Evolutionary conservation across 345 rosid genomes (phyloP).

Genomic region (Luvunga scandens): DNA sequence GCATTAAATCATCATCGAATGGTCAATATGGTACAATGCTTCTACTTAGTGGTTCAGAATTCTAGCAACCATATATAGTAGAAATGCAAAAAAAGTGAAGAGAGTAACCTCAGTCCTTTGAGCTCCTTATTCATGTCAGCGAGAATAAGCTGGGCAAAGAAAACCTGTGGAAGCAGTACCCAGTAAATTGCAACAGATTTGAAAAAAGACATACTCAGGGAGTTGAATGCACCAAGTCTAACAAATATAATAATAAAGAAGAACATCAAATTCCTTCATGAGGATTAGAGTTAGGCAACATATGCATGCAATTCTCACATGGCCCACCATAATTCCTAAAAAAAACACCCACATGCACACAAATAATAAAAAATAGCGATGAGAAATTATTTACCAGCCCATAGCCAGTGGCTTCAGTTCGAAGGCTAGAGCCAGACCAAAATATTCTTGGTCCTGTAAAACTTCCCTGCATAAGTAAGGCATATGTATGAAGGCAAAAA

Average conservation of each 20-base stretch:
- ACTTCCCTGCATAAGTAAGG: constrained; percentile 95
- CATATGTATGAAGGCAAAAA: constrained; percentile 42
- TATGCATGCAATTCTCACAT: constrained; percentile 7
- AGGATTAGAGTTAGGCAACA: background rate
- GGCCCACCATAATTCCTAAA: background rate
- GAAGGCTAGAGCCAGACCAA: constrained; percentile 99
- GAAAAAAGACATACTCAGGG: background rate
- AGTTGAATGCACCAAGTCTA: background rate
- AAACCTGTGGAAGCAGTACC: constrained; percentile 65
- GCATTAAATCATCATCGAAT: background rate
- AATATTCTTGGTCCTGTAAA: constrained; percentile 94
- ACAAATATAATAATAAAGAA: background rate
- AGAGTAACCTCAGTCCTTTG: constrained; percentile 78
- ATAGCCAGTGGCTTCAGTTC: constrained; percentile 99
- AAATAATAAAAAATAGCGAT: constrained; percentile 12
- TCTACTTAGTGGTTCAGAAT: background rate
- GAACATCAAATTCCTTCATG: constrained; percentile 4
- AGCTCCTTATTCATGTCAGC: constrained; percentile 94
- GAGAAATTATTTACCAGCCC: constrained; percentile 69
- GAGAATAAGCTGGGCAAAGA: constrained; percentile 91
- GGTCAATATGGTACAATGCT: background rate
- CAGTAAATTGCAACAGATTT: constrained; percentile 15
- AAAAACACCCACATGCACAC: constrained; percentile 4
- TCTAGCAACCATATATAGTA: background rate
- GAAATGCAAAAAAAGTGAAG: constrained; percentile 11